phyloP scores from a whole-genome alignment of 345 rosid genomes.

The Eucalyptus polyanthemos region DNA sequence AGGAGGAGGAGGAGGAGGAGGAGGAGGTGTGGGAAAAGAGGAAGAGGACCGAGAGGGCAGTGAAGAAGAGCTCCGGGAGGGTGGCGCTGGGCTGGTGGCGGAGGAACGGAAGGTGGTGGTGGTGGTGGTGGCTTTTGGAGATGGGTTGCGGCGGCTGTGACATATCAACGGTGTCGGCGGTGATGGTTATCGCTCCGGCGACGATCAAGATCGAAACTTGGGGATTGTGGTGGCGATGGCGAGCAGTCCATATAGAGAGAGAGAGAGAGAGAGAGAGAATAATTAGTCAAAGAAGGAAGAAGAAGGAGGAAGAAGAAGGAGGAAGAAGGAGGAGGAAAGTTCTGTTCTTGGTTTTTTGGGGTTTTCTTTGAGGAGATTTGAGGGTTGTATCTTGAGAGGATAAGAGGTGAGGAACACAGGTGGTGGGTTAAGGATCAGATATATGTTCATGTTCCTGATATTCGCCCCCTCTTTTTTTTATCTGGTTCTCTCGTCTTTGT shows the following conservation, averaged over 20 bases:
- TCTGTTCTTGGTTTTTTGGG: neutral
- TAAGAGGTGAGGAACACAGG: neutral
- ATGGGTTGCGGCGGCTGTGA: neutral
- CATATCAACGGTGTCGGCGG: neutral
- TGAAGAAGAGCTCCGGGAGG: constrained; percentile 20
- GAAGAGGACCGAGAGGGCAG: constrained; percentile 4
- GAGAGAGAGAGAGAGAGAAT: neutral
- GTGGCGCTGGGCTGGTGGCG: neutral
- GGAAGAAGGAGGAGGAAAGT: neutral
- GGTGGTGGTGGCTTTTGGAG: neutral
- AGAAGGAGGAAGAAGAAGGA: neutral
- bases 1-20: neutral
- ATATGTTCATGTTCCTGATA: neutral
- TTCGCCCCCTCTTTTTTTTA: neutral
- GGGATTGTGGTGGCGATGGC: neutral
- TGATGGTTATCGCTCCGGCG: neutral
- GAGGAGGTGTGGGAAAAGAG: constrained; percentile 18
- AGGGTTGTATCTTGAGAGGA: neutral
- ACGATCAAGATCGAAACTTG: neutral
- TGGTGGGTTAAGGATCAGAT: neutral
- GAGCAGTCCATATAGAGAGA: neutral
- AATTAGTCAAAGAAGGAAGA: neutral
- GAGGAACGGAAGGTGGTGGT: neutral
- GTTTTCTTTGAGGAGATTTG: neutral
- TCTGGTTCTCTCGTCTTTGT: neutral